These are phyloP conservation scores for Hygrophorus pudorinus DNA, from an alignment of 768 basidiomycete genomes.

Conservation along the genomic window DNA sequence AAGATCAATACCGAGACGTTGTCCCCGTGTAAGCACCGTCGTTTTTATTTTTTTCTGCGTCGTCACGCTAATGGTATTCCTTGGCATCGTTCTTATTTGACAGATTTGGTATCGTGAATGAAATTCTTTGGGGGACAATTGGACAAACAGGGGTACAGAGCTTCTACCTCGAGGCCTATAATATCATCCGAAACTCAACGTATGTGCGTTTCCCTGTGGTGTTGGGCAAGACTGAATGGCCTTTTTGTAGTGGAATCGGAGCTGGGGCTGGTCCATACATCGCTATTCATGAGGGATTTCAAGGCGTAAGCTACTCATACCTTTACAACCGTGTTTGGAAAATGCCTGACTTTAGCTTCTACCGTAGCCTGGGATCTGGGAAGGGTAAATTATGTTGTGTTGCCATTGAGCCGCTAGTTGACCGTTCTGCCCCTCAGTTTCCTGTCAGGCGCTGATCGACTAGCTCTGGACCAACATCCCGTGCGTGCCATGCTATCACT, in stretches of 20 bases:
- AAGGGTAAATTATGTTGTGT: constrained; percentile 23
- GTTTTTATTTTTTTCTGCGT: constrained; percentile 7
- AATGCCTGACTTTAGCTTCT: constrained; percentile 5
- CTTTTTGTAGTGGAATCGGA: constrained; percentile 47
- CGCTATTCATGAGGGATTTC: constrained; percentile 59
- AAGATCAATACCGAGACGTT: constrained; percentile 67
- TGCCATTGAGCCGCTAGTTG: background rate
- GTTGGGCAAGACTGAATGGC: background rate
- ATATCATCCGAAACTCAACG: constrained; percentile 34
- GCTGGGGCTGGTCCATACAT: constrained; percentile 46
- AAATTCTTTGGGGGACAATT: constrained; percentile 49
- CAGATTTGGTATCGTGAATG: constrained; percentile 53
- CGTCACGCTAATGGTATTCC: background rate
- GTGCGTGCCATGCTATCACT: constrained; percentile 43
- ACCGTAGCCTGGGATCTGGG: constrained; percentile 31
- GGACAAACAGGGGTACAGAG: constrained; percentile 35
- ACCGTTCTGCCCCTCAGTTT: constrained; percentile 33
- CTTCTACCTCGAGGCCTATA: constrained; percentile 36
- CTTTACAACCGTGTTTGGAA: constrained; percentile 9
- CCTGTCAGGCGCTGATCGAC: constrained; percentile 66
- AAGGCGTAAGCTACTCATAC: constrained; percentile 33
- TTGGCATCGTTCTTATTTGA: background rate
- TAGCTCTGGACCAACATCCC: constrained; percentile 70
- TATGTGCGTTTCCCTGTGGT: constrained; percentile 13
- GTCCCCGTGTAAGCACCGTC: constrained; percentile 42